Evolutionary conservation across 2,329 filamentous ascomycete genomes (phyloP), one percentile per base, ranked within the genome.

Genomic region (Talaromyces piceae): DNA sequence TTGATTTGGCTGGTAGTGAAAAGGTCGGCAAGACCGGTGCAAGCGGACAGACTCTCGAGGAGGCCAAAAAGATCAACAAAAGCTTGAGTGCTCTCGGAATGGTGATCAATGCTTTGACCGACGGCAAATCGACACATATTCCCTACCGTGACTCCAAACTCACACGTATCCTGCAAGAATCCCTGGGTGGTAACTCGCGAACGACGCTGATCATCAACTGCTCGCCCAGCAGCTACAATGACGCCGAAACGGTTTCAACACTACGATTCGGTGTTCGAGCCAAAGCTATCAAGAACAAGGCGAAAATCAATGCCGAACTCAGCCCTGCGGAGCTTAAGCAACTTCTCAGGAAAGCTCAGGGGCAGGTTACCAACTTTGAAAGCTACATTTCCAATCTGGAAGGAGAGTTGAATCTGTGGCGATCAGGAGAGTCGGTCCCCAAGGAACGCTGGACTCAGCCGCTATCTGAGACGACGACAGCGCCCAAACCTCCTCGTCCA

Each of bases 41-140:
- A 56, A 96, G 89, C 67, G 93, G 93, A 52, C 93, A 97, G 72
- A 97, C 91, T 4, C 78, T 98, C 41, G 93, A 97, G 70, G 93
- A 98, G 70, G 93, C 93, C 55, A 97, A 97, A 79, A 98, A 98
- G 79, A 98, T 98, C 80, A 98, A 98, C 80, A 97, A 97, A 80
- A 96, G 90, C 78, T 80, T 98, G 76, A 96, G 91, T 74, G 91
- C 93, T 50, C 79, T 98, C 54, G 93, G 93, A 63, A 97, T 96
- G 91, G 93, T 97, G 74, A 98, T 98, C 78, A 97, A 97, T 72
- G 83, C 91, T 49, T 75, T 98, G 62, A 96, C 93, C 2, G 93
- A 97, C 68, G 91, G 91, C 66, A 96, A 95, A 87, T 95, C 91
- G 39, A 90, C 87, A 43, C 91, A 97, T 65, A 81, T 98, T 58